Conservation (phyloP, 257 asterid species). For the Agastache rugosa region DNA sequence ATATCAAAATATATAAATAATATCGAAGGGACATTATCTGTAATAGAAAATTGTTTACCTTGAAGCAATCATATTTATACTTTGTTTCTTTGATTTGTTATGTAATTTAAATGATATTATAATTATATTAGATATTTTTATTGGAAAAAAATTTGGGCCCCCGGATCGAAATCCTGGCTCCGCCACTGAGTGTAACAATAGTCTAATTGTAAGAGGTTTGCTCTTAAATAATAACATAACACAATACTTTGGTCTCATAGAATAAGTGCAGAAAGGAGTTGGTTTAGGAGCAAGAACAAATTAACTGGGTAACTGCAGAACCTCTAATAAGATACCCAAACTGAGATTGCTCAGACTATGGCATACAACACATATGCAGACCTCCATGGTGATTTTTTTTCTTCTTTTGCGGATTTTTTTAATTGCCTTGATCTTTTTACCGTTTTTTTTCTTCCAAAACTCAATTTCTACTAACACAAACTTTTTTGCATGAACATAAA, state of each 20-base stretch:
- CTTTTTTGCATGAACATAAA: not conserved
- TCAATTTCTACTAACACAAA: not conserved
- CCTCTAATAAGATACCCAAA: not conserved
- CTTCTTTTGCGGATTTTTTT: too few relatives aligned
- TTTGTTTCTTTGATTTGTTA: too few relatives aligned
- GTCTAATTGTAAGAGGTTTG: not conserved
- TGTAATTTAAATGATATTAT: too few relatives aligned
- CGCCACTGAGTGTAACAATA: too few relatives aligned
- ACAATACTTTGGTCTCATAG: not conserved
- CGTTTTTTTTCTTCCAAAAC: too few relatives aligned
- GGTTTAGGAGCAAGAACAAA: not conserved
- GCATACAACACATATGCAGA: not conserved
- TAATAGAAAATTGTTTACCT: too few relatives aligned
- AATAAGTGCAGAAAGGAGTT: not conserved
- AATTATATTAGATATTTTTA: too few relatives aligned
- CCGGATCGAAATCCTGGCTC: too few relatives aligned
- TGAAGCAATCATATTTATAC: too few relatives aligned
- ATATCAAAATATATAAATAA: too few relatives aligned
- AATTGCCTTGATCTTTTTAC: not conserved
- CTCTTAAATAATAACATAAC: not conserved
- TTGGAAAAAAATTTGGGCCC: too few relatives aligned
- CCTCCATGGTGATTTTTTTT: not conserved
- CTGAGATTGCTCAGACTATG: slow-evolving; percentile 6
- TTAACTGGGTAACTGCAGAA: not conserved
- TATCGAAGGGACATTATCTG: too few relatives aligned